Evolutionary conservation across 495 filamentous ascomycete species (phyloP).

Genomic region (Melanomma pulvis-pyrius): DNA sequence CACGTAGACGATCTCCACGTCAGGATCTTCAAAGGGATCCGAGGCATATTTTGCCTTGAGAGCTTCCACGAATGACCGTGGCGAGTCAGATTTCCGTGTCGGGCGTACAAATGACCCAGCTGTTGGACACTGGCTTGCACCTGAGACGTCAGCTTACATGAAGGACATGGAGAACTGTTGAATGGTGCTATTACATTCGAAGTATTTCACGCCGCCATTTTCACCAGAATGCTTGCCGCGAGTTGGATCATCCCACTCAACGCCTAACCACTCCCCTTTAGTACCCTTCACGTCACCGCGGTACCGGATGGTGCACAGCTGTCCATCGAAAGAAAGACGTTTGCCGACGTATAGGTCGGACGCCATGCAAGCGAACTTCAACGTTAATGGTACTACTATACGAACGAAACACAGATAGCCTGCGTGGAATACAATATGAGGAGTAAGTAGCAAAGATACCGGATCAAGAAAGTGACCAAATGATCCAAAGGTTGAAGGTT

Average conservation of each 20-base stretch:
- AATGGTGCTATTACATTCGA: slow-evolving; percentile 64
- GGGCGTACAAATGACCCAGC: slow-evolving; percentile 87
- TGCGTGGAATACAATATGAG: no score
- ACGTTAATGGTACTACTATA: no score
- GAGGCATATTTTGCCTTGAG: slow-evolving; percentile 80
- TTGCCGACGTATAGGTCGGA: slow-evolving; percentile 58
- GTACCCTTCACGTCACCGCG: slow-evolving; percentile 76
- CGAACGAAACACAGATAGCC: no score
- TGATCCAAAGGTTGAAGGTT: background rate
- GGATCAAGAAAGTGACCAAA: background rate
- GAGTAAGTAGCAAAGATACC: no score
- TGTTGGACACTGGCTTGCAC: slow-evolving; percentile 64
- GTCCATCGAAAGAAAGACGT: slow-evolving; percentile 73
- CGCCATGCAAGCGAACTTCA: background rate
- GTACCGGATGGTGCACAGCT: slow-evolving; percentile 82
- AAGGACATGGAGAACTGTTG: background rate
- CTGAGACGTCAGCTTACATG: slow-evolving; percentile 46
- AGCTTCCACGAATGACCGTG: slow-evolving; percentile 75
- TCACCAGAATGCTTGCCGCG: slow-evolving; percentile 90
- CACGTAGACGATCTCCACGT: slow-evolving; percentile 35
- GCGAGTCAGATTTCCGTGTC: slow-evolving; percentile 65
- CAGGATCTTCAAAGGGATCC: slow-evolving; percentile 44
- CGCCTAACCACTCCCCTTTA: slow-evolving; percentile 82
- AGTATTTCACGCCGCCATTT: slow-evolving; percentile 78
- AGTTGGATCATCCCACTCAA: slow-evolving; percentile 90